These are phyloP conservation scores for Xylariomycetidae sp. DNA, from an alignment of 2,329 filamentous ascomycete genomes.

Conservation along the genomic window DNA sequence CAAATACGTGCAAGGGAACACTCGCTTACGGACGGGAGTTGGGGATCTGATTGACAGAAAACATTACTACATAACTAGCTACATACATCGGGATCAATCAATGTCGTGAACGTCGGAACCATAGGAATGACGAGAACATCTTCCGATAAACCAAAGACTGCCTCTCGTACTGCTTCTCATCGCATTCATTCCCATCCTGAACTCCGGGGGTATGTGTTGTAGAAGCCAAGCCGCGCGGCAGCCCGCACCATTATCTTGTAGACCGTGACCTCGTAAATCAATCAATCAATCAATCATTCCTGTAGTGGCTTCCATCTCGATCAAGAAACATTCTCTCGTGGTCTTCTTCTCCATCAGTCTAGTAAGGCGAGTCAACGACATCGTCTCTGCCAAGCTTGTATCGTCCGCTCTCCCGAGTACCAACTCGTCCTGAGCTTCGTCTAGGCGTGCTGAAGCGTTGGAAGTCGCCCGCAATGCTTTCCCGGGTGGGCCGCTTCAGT, in stretches of 20 bases:
- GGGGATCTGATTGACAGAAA: neutral
- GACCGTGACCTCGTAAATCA: constrained; percentile 11
- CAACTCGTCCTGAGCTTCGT: constrained; percentile 47
- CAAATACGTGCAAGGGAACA: neutral
- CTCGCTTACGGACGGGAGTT: neutral
- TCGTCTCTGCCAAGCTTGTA: constrained; percentile 77
- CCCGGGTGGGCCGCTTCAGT: constrained; percentile 81
- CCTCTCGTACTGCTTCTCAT: constrained; percentile 7
- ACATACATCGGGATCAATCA: constrained; percentile 8
- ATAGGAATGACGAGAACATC: neutral
- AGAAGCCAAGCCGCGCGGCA: constrained; percentile 10
- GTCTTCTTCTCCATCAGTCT: constrained; percentile 10
- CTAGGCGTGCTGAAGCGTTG: constrained; percentile 43
- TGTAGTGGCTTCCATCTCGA: constrained; percentile 1
- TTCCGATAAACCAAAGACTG: constrained; percentile 5
- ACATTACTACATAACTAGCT: constrained; percentile 16
- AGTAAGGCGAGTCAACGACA: constrained; percentile 70
- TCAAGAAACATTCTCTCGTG: neutral
- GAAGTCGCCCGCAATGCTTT: constrained; percentile 75
- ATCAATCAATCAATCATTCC: constrained; percentile 3
- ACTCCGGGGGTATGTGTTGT: constrained; percentile 23
- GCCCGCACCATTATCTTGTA: constrained; percentile 6
- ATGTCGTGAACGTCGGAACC: no score
- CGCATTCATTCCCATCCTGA: constrained; percentile 10
- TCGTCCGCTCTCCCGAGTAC: constrained; percentile 50